Conservation (phyloP, 345 rosid species). For the Cardiospermum halicacabum region DNA sequence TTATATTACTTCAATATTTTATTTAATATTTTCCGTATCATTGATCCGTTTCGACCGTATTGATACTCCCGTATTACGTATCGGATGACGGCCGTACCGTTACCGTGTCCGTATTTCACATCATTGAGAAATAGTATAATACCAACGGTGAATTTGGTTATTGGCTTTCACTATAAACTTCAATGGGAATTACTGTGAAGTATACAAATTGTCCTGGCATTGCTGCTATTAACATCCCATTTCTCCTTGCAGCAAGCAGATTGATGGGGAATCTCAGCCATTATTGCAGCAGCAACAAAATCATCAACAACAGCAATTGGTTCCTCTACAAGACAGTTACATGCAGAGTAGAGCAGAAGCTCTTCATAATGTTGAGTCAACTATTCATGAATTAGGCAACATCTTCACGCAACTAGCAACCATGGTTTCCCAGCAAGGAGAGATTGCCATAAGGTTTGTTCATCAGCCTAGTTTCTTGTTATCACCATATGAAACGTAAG, state of each 20-base stretch:
- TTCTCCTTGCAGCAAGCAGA: constrained; percentile 37
- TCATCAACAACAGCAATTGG: constrained; percentile 63
- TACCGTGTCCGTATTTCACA: too few species aligned
- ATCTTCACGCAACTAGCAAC: constrained; percentile 81
- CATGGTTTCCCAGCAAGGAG: constrained; percentile 90
- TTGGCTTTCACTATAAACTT: background rate
- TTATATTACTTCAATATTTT: too few species aligned
- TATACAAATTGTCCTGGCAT: background rate
- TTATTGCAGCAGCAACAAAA: constrained; percentile 42
- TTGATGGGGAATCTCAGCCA: constrained; percentile 56
- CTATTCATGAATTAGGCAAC: constrained; percentile 69
- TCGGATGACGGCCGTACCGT: too few species aligned
- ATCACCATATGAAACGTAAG: background rate
- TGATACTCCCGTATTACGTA: too few species aligned
- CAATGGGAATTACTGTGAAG: background rate
- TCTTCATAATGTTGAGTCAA: constrained; percentile 75
- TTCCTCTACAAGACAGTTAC: constrained; percentile 70
- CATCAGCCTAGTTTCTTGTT: background rate
- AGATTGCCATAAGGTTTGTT: constrained; percentile 73
- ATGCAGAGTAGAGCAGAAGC: constrained; percentile 89
- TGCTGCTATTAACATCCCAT: background rate
- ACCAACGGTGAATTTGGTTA: background rate
- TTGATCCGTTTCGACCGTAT: too few species aligned
- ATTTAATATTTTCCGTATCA: too few species aligned
- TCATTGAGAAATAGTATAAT: too few species aligned